Evolutionary conservation across 768 basidiomycete species (phyloP).

Genomic region (Lactarius hatsudake): DNA sequence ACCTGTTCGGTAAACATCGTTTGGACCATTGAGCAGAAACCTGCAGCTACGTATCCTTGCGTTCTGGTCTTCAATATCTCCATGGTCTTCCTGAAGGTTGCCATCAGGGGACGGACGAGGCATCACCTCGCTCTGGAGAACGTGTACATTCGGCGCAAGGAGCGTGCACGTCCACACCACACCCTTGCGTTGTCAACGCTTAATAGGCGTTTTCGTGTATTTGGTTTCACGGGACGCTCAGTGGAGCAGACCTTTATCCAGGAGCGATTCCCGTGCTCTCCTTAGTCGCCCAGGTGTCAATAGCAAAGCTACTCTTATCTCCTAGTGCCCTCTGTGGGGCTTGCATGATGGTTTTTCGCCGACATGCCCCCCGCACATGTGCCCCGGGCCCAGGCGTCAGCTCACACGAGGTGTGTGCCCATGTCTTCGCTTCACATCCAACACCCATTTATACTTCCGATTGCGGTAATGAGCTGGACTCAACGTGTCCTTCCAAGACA

Average conservation of each 20-base stretch:
- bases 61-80: background rate
- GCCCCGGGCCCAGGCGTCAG: background rate
- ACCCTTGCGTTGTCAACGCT: constrained; percentile 4
- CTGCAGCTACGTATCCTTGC: background rate
- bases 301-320: background rate
- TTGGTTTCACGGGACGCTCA: background rate
- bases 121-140: background rate
- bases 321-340: background rate
- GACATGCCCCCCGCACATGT: background rate
- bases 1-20: background rate
- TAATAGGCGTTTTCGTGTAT: constrained; percentile 8
- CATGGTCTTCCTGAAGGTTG: background rate
- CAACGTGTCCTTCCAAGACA: constrained; percentile 13
- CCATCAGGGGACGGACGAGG: background rate
- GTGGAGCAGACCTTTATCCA: background rate
- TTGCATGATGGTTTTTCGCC: background rate
- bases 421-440: background rate
- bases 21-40: background rate
- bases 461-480: background rate
- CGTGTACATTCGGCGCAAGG: background rate
- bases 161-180: background rate
- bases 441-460: constrained; percentile 2
- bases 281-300: background rate
- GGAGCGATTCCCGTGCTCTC: background rate
- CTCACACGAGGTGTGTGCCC: constrained; percentile 1